Evolutionary conservation across 768 basidiomycete species (phyloP), one percentile per base, ranked within the genome.

Genomic region (Rhodotorula paludigena): DNA sequence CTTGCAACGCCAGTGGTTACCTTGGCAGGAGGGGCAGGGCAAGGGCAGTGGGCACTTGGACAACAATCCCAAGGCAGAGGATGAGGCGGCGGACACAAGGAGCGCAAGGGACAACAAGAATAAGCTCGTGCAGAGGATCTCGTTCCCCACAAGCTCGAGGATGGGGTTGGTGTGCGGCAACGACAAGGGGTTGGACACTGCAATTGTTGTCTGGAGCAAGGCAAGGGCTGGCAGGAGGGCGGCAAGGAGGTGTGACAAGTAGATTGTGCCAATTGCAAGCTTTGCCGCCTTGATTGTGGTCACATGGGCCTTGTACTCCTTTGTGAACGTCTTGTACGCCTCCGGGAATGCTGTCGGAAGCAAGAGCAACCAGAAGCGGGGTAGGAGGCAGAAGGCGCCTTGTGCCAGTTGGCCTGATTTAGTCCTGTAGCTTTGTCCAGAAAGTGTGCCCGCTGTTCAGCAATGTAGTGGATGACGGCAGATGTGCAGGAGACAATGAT

Each of bases 81-180:
- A n/a, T n/a, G n/a, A n/a, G n/a, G n/a, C n/a, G n/a, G n/a, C n/a
- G n/a, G n/a, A n/a, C n/a, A n/a, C n/a, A n/a, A n/a, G n/a, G n/a
- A n/a, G n/a, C n/a, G n/a, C n/a, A n/a, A n/a, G n/a, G n/a, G n/a
- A n/a, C n/a, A n/a, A n/a, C n/a, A n/a, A n/a, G n/a, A n/a, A n/a
- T n/a, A n/a, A n/a, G n/a, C n/a, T n/a, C n/a, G 45, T 30, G 35
- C 60, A 39, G 32, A 53, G 55, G 55, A 64, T 35, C 39, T n/a
- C n/a, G n/a, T n/a, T n/a, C n/a, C n/a, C n/a, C n/a, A 57, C 42
- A 20, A 57, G 8, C 41, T 64, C 54, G 33, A 64, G 63, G 51
- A 53, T 42, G 36, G 14, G 25, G 51, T 42, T 23, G 6, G 51
- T 23, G 23, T 14, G 2, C 5, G 51, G 52, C 2, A 53, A 52